Evolutionary conservation across 192 early-diverging fungal genomes (phyloP), one percentile per base, ranked within the genome.

Genomic region (Coemansia sp.): DNA sequence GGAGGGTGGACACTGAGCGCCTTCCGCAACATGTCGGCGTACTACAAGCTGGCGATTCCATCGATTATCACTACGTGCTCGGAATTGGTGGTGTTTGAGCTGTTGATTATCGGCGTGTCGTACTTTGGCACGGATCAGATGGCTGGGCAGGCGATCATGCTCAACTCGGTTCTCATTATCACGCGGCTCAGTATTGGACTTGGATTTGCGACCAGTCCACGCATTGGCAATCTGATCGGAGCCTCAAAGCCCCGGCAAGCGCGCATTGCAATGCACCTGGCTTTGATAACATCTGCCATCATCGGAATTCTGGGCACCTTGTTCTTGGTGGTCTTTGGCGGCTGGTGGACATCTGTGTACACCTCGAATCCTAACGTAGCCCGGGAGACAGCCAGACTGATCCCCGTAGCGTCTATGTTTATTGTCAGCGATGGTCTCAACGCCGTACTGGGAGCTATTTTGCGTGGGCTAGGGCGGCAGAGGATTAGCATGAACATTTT

Each of bases 21-120:
- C n/a, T 61, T 83, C 5, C 43, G 46, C 36, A 66, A 75, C 8
- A 88, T 85, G 84, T 65, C 80, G 10, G 77, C 83, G 47, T 86
- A 89, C 72, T 73, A 86, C 29, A 71, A 77, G 11, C 84, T 96
- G n/a, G 94, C 91, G 1, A 51, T 91, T 18, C 92, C 93, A n/a
- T 88, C 91, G 6, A 87, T 91, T 42, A 59, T 90, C 31, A 91
- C 95, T 90, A 82, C 90, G 2, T 92, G 93, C 76, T 80, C 81
- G 1, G 91, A 92, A 62, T 89, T 74, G 92, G 77, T 77, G 71
- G 79, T 82, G 42, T 73, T 82, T 24, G 86, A 87, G 24, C 61
- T 87, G 20, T 68, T 79, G 44, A 75, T 76, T 3, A 65, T 87
- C 40, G 71, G 79, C 1, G 70, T 87, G 5, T 86, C 85, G 66